A percentile compares a stretch with the other conserved stretches of the same genome.
Evolutionary conservation across 176 grass and related monocot genomes (phyloP).

Genomic region (Themeda triandra): DNA sequence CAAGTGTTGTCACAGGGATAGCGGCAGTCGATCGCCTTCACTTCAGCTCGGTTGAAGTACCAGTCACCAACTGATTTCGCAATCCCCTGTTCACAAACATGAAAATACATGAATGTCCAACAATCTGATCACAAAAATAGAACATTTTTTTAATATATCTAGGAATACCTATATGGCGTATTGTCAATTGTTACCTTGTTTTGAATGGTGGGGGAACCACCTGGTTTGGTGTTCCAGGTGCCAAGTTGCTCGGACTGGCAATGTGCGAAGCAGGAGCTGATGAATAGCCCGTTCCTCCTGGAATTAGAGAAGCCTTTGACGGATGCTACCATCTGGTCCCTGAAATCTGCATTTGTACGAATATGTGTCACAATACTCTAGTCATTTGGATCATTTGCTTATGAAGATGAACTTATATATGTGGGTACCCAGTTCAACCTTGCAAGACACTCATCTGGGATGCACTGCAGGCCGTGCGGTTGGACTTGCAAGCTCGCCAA

Average conservation of each 20-base stretch:
- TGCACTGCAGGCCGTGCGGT: slow-evolving; percentile 55
- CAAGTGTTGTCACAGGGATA: slow-evolving; percentile 82
- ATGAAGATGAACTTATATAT: not conserved
- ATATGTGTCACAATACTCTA: not conserved
- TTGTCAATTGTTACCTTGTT: slow-evolving; percentile 42
- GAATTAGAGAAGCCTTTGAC: slow-evolving; percentile 37
- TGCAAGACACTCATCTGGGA: slow-evolving; percentile 66
- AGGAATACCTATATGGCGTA: not conserved
- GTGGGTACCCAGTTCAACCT: slow-evolving; percentile 35
- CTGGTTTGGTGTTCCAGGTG: slow-evolving; percentile 49
- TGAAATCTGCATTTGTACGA: slow-evolving; percentile 43
- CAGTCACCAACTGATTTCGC: slow-evolving; percentile 75
- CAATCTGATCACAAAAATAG: not conserved
- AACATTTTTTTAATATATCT: no score
- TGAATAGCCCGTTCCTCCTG: slow-evolving; percentile 61
- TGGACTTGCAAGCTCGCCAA: slow-evolving; percentile 74
- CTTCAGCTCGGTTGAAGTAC: slow-evolving; percentile 60
- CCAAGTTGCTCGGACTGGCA: slow-evolving; percentile 58
- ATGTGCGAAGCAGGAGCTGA: slow-evolving; percentile 88
- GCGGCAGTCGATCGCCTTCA: slow-evolving; percentile 67
- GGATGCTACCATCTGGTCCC: slow-evolving; percentile 58
- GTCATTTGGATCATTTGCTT: not conserved
- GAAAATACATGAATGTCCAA: not conserved
- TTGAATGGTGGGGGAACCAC: slow-evolving; percentile 54
- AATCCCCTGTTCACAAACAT: slow-evolving; percentile 41